phyloP scores from a whole-genome alignment of 345 rosid genomes.

The thale cress (Arabidopsis thaliana) region TAIR10.1 NC_003071.7:12258001-12258500 shows the following conservation, averaged over 20 bases:
- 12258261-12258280: no score
- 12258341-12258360: no score
- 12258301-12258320: not conserved
- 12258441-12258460: not conserved
- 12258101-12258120: not conserved
- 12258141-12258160: not conserved
- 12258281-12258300: not conserved
- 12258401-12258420: not conserved
- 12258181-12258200: not conserved
- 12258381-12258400: not conserved
- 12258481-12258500: slow-evolving; percentile 1
- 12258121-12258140: not conserved
- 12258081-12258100: not conserved
- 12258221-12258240: not conserved
- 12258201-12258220: not conserved
- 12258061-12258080: not conserved
- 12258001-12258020: no score
- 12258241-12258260: not conserved
- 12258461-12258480: not conserved
- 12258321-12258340: not conserved
- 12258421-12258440: not conserved
- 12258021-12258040: no score
- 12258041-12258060: not conserved
- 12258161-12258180: not conserved
- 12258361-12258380: not conserved